Conservation (phyloP, 805 yeast genomes). For the Ogataea wickerhamii region DNA sequence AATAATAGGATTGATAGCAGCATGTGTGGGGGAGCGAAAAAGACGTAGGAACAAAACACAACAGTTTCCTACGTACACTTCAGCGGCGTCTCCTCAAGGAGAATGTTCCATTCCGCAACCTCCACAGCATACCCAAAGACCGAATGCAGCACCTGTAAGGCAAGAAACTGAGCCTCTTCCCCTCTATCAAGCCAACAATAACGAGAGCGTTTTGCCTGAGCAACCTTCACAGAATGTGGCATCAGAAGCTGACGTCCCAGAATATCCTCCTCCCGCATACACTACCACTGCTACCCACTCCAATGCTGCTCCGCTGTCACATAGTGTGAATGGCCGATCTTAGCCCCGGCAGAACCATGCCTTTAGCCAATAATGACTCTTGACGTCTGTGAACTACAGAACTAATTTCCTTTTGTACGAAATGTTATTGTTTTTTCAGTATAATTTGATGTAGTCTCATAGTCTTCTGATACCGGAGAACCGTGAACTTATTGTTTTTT, state of each 20-base stretch:
- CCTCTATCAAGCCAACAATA: background rate
- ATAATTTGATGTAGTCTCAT: too few species aligned
- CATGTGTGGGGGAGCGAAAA: constrained; percentile 1
- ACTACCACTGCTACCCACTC: background rate
- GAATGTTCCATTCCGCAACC: background rate
- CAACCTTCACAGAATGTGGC: too few species aligned
- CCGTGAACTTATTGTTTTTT: too few species aligned
- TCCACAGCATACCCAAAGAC: background rate
- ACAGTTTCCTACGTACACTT: background rate
- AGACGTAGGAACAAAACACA: background rate
- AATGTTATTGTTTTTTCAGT: too few species aligned
- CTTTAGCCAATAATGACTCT: too few species aligned
- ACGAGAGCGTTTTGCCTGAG: too few species aligned
- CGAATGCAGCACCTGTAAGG: background rate
- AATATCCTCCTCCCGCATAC: constrained; percentile 1
- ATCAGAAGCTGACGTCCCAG: background rate
- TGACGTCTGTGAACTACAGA: too few species aligned
- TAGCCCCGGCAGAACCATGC: background rate
- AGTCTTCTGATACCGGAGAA: too few species aligned
- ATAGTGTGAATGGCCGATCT: background rate
- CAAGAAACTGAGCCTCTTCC: constrained; percentile 1
- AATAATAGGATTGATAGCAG: background rate
- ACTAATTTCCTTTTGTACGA: too few species aligned
- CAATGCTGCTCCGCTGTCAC: background rate
- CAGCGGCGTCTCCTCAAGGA: too few species aligned